phyloP scores from a whole-genome alignment of 2,329 filamentous ascomycete species.

The Acarospora socialis region DNA sequence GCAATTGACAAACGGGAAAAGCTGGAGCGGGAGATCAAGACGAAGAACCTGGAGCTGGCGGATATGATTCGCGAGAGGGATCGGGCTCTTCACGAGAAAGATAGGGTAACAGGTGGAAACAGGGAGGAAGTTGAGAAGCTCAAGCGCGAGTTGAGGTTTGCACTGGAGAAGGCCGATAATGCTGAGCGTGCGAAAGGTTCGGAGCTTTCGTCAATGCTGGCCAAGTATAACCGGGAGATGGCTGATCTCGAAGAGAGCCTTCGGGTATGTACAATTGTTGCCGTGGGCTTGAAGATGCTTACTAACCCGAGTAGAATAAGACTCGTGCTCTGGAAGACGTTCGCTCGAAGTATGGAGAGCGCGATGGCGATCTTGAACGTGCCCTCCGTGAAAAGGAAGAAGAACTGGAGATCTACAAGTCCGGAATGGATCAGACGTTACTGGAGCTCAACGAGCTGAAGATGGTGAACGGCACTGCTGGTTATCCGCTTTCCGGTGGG shows the following conservation, averaged over 20 bases:
- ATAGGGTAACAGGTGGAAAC: slow-evolving; percentile 70
- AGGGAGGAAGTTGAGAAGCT: slow-evolving; percentile 92
- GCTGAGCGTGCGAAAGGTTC: slow-evolving; percentile 85
- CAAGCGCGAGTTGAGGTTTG: slow-evolving; percentile 83
- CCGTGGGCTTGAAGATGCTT: slow-evolving; percentile 8
- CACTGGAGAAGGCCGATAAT: slow-evolving; percentile 81
- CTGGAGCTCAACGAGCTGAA: slow-evolving; percentile 83
- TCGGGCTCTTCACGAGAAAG: slow-evolving; percentile 82
- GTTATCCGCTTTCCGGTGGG: slow-evolving; percentile 2
- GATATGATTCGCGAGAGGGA: slow-evolving; percentile 98
- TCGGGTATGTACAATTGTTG: slow-evolving; percentile 25
- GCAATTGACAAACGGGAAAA: slow-evolving; percentile 91
- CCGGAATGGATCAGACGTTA: slow-evolving; percentile 90
- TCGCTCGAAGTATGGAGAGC: slow-evolving; percentile 62
- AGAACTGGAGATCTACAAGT: slow-evolving; percentile 95
- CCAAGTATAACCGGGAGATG: slow-evolving; percentile 95
- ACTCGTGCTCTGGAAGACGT: slow-evolving; percentile 73
- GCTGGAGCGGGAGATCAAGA: slow-evolving; percentile 94
- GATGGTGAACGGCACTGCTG: slow-evolving; percentile 26
- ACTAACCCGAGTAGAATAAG: slow-evolving; percentile 51
- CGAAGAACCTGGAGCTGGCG: slow-evolving; percentile 95
- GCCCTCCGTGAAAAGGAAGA: slow-evolving; percentile 88
- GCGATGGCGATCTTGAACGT: slow-evolving; percentile 72
- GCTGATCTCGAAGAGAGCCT: slow-evolving; percentile 89
- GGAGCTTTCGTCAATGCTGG: slow-evolving; percentile 84